Percentiles rank a stretch among this genome's conserved stretches.
phyloP scores from a whole-genome alignment of 2,329 filamentous ascomycete species.

The Trichoderma simmonsii region DNA sequence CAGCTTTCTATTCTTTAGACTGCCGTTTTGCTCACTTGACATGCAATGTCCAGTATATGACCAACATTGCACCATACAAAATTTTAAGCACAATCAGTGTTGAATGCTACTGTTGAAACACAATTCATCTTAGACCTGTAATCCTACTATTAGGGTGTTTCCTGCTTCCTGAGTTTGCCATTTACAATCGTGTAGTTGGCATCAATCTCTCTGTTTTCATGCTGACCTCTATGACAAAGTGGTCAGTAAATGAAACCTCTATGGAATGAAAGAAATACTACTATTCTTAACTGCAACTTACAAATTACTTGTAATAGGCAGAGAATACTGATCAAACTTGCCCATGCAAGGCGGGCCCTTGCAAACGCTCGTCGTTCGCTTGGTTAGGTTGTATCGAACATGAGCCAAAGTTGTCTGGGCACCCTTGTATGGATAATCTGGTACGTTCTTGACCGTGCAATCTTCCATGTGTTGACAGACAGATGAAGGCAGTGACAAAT shows the following conservation, averaged over 20 bases:
- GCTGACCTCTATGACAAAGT: background rate
- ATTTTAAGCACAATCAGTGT: background rate
- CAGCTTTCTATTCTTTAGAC: too few species aligned
- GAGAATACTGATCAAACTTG: background rate
- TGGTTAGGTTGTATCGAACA: constrained; percentile 18
- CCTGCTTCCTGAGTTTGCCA: background rate
- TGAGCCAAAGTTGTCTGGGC: constrained; percentile 11
- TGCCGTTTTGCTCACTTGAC: too few species aligned
- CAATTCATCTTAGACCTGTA: background rate
- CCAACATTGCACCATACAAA: too few species aligned
- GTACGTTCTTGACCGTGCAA: constrained; percentile 5
- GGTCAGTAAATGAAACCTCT: background rate
- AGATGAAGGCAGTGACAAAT: background rate
- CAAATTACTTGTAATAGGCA: background rate
- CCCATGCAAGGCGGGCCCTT: constrained; percentile 7
- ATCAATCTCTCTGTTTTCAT: background rate
- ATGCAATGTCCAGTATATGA: too few species aligned
- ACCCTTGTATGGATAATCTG: constrained; percentile 16
- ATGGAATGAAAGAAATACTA: background rate
- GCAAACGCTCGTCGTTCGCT: constrained; percentile 16
- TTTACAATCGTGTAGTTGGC: background rate
- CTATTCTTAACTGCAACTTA: background rate
- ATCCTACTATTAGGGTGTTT: background rate
- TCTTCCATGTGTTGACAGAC: constrained; percentile 19
- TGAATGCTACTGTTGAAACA: background rate